phyloP scores from a whole-genome alignment of 768 basidiomycete species.

The Auricularia sp. region DNA sequence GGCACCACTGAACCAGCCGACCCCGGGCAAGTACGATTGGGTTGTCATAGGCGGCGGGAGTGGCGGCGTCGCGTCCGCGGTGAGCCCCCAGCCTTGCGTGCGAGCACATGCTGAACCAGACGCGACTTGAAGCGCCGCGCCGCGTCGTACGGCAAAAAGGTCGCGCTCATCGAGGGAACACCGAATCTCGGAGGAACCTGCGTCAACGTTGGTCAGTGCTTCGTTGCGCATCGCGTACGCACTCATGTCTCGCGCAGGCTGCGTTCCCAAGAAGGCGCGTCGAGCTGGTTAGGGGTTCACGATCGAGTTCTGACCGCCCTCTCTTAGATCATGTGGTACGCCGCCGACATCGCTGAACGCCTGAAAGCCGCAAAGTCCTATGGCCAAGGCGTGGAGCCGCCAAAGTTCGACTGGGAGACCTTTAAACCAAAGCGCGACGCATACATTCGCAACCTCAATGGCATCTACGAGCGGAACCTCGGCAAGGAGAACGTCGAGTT shows the following conservation, averaged over 20 bases:
- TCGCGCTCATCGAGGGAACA: conserved; percentile 75
- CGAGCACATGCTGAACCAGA: background rate
- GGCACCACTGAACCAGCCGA: conserved; percentile 32
- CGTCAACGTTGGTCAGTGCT: conserved; percentile 81
- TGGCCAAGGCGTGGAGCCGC: conserved; percentile 39
- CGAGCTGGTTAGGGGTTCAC: background rate
- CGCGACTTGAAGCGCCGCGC: conserved; percentile 64
- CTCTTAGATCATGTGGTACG: conserved; percentile 92
- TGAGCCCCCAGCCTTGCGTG: background rate
- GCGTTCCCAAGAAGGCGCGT: conserved; percentile 90
- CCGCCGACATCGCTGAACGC: conserved; percentile 82
- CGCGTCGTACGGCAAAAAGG: conserved; percentile 84
- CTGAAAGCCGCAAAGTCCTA: conserved; percentile 61
- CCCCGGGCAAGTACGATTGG: conserved; percentile 64
- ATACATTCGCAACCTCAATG: conserved; percentile 83
- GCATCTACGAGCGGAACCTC: conserved; percentile 85
- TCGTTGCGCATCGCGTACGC: background rate
- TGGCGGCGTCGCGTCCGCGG: conserved; percentile 57
- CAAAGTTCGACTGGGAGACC: conserved; percentile 77
- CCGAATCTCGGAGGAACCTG: conserved; percentile 85
- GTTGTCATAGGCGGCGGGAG: conserved; percentile 90
- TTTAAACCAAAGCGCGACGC: conserved; percentile 95
- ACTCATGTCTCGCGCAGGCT: conserved; percentile 40
- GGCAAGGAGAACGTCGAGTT: conserved; percentile 80
- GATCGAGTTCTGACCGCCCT: background rate